These are phyloP conservation scores for Pseudocercospora pini-densiflorae DNA, from an alignment of 2,329 filamentous ascomycete species.

Conservation along the genomic window DNA sequence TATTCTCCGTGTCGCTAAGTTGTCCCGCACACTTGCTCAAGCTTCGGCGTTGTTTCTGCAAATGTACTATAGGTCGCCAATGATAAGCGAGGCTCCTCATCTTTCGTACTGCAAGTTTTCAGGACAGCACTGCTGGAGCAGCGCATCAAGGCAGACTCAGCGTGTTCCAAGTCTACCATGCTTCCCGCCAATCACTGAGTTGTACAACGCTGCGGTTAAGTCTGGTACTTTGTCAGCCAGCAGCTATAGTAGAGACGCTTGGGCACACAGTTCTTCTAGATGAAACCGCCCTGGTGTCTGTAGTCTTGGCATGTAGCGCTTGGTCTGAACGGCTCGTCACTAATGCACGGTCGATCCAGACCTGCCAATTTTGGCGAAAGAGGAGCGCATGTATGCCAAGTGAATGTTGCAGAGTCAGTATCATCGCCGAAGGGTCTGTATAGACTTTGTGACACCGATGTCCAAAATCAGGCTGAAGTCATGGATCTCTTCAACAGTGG, in stretches of 20 bases:
- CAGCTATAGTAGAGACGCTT: no score
- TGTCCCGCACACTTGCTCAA: not conserved
- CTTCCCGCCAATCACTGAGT: no score
- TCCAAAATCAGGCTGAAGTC: not conserved
- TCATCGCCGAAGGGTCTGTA: not conserved
- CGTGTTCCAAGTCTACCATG: no score
- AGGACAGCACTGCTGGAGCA: no score
- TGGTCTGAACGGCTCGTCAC: not conserved
- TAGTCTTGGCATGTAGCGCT: slow-evolving; percentile 3
- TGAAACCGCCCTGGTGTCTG: slow-evolving; percentile 1
- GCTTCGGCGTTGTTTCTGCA: not conserved
- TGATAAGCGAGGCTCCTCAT: not conserved
- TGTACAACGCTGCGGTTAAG: not conserved
- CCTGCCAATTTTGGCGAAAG: not conserved
- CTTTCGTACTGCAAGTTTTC: not conserved
- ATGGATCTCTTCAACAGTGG: no score
- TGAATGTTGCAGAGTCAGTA: not conserved
- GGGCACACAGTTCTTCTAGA: slow-evolving; percentile 5
- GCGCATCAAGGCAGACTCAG: no score
- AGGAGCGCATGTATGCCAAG: not conserved
- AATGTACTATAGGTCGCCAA: not conserved
- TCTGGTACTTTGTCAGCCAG: not conserved
- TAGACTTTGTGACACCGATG: not conserved
- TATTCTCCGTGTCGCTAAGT: slow-evolving; percentile 8
- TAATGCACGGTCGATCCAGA: not conserved